Evolutionary conservation across 176 grass and related monocot species (phyloP), one percentile per base, ranked within the genome.

Genomic region (Pharus latifolius): DNA sequence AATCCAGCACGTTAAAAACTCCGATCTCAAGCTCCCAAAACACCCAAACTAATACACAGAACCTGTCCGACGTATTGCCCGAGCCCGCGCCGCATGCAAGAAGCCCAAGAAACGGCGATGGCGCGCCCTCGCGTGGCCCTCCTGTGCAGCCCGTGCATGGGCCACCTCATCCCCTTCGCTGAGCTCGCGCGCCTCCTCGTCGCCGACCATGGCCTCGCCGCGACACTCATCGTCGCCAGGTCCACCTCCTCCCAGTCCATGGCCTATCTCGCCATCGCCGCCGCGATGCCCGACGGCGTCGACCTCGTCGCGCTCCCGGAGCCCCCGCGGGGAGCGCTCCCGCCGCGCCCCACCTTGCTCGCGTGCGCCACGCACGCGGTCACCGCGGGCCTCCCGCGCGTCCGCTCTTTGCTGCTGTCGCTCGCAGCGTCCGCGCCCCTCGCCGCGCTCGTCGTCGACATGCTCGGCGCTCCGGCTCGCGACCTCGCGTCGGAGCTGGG

Each of bases 151-250:
- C 87, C 91, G 27, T 88, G 87, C 69, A 77, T 90, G 69, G 91
- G 91, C 17, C 87, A 96, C 47, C 83, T 96, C 50, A 96, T 91
- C 37, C 78, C 87, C 4, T 32, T 91, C 41, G 64, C 47, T 0
- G 87, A 96, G 74, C 87, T 91, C 1, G 81, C 87, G 11, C 86
- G 83, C 58, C 70, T 54, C 30, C 52, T 96, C 27, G 87, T 88
- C 35, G 12, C 78, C 17, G 66, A 72, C 32, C 78, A 85, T n/a
- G 81, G 62, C 34, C 74, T 96, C 29, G 63, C 58, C n/a, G 70
- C 83, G 46, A 96, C 84, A 23, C 24, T 96, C 69, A 60, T 96
- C 69, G 85, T 85, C 78, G 67, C 83, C 8, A 61, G 78, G 2
- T 67, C 63, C 34, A 74, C 56, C n/a, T 67, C 71, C 0, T 22